Evolutionary conservation across 306 rosid genomes (phyloP).

Genomic region (Rosa multiflora): DNA sequence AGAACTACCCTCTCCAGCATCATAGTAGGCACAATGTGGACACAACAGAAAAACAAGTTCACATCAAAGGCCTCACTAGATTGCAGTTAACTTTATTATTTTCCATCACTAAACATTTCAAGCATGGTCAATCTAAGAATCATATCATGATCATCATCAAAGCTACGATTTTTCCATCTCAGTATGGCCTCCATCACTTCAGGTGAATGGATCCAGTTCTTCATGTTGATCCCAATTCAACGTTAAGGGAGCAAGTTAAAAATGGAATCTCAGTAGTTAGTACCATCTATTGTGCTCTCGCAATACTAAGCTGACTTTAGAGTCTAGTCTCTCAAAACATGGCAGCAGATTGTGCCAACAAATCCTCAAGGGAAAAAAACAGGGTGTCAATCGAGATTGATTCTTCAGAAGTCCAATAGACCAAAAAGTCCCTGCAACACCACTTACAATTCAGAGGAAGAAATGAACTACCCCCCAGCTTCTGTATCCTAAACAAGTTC

Average conservation of each 20-base stretch:
- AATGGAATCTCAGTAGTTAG: constrained; percentile 40
- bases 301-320: constrained; percentile 33
- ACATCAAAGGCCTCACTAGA: constrained; percentile 28
- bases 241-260: constrained; percentile 39
- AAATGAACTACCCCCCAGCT: constrained; percentile 39
- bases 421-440: constrained; percentile 47
- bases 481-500: constrained; percentile 38
- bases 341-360: constrained; percentile 39
- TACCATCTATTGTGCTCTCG: constrained; percentile 39
- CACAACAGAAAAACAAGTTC: constrained; percentile 27
- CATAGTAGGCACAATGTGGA: constrained; percentile 29
- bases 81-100: constrained; percentile 28
- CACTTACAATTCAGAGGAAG: constrained; percentile 52
- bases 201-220: constrained; percentile 38
- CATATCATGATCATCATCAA: constrained; percentile 32
- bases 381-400: constrained; percentile 32
- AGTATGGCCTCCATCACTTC: constrained; percentile 32
- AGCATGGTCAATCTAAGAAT: constrained; percentile 26
- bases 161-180: constrained; percentile 32
- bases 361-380: constrained; percentile 41
- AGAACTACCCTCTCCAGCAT: constrained; percentile 27
- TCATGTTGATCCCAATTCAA: constrained; percentile 38
- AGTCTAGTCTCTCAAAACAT: constrained; percentile 33
- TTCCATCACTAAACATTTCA: constrained; percentile 29
- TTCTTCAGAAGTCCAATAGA: constrained; percentile 38